Conservation (phyloP, 1,284 basidiomycete species). For the Cryptococcus neoformans region DNA sequence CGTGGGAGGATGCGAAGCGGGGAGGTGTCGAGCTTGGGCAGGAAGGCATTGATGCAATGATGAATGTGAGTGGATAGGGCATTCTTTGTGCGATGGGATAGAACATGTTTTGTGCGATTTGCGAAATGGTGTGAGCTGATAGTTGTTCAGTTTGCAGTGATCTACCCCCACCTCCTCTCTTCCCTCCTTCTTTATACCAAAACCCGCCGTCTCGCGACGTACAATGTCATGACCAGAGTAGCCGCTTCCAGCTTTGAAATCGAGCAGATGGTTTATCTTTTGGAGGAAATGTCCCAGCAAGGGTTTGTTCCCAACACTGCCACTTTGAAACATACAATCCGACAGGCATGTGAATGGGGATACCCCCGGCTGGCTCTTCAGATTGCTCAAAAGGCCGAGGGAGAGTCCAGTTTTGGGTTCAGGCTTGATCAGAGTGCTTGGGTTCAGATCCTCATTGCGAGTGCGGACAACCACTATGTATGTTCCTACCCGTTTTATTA, state of each 20-base stretch:
- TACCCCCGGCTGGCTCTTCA: constrained; percentile 34
- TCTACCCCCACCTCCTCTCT: constrained; percentile 31
- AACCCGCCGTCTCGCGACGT: constrained; percentile 12
- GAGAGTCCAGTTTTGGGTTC: constrained; percentile 6
- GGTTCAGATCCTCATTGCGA: constrained; percentile 35
- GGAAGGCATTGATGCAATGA: constrained; percentile 26
- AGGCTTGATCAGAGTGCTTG: constrained; percentile 18
- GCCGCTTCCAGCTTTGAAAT: constrained; percentile 16
- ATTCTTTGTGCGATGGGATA: background rate
- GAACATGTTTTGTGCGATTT: too few species aligned
- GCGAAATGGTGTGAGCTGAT: background rate
- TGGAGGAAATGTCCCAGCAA: constrained; percentile 32
- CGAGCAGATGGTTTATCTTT: constrained; percentile 28
- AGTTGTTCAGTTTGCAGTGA: constrained; percentile 14
- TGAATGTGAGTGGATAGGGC: constrained; percentile 23
- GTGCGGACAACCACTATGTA: constrained; percentile 32
- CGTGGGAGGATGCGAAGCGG: constrained; percentile 33
- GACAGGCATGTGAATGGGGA: constrained; percentile 31
- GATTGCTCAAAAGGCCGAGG: constrained; percentile 22
- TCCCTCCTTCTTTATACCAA: constrained; percentile 24
- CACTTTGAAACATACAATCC: constrained; percentile 19
- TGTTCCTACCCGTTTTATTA: background rate
- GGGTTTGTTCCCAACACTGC: constrained; percentile 13
- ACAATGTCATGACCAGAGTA: constrained; percentile 18
- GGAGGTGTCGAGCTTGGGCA: constrained; percentile 33